Percentiles rank a stretch among this genome's conserved stretches.
Evolutionary conservation across 2,329 filamentous ascomycete genomes (phyloP).

Genomic region (Aspergillus glaucus): DNA sequence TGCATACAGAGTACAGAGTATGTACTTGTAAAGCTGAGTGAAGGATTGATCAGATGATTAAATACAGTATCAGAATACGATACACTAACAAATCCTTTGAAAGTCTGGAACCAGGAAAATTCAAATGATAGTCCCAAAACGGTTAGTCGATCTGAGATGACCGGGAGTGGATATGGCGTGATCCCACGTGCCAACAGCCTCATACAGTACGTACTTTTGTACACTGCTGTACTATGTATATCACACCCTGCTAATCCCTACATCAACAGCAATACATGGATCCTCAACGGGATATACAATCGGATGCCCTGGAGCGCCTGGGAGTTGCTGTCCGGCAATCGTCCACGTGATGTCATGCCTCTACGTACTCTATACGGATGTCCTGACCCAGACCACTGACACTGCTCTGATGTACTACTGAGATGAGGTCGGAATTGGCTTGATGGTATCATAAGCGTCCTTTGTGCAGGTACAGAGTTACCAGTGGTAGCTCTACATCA

Average conservation of each 20-base stretch:
- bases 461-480: not conserved
- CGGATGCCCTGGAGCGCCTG: not conserved
- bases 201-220: too few relatives aligned
- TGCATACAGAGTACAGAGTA: too few relatives aligned
- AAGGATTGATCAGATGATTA: too few relatives aligned
- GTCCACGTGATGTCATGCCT: not conserved
- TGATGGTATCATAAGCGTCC: not conserved
- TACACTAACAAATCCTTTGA: not conserved
- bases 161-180: not conserved
- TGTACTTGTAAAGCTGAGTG: too few relatives aligned
- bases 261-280: not conserved
- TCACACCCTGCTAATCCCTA: not conserved
- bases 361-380: not conserved
- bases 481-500: not conserved
- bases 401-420: too few relatives aligned
- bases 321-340: not conserved
- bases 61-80: too few relatives aligned
- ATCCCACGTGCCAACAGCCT: not conserved
- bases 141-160: not conserved
- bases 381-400: too few relatives aligned
- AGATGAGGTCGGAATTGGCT: not conserved
- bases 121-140: not conserved
- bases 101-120: conserved; percentile 1
- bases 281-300: not conserved
- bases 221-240: not conserved